A percentile compares a stretch with the other conserved stretches of the same genome.
These are phyloP conservation scores for Tillandsia leiboldiana DNA, from an alignment of 176 grass and related monocot genomes.

Conservation along the genomic window DNA sequence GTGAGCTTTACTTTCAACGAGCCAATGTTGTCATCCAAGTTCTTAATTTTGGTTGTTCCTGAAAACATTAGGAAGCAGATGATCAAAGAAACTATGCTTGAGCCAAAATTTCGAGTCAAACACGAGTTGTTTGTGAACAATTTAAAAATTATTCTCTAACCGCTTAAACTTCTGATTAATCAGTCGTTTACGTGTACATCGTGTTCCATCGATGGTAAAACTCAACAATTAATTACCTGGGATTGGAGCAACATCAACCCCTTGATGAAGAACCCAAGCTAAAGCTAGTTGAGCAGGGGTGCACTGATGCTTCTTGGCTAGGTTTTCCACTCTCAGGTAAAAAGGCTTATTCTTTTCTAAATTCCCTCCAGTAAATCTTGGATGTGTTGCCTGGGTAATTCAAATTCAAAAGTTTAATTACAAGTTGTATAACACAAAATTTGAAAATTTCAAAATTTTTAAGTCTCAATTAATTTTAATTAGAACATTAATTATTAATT, in stretches of 20 bases:
- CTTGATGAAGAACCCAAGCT: constrained; percentile 78
- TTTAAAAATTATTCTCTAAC: too few relatives aligned
- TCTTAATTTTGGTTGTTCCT: constrained; percentile 71
- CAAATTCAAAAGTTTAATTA: neutral
- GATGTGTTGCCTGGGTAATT: constrained; percentile 28
- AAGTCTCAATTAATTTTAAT: too few relatives aligned
- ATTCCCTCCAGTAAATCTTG: constrained; percentile 49
- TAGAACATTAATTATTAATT: neutral
- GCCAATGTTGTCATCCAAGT: constrained; percentile 53
- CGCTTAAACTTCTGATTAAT: too few relatives aligned
- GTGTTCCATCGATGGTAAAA: too few relatives aligned
- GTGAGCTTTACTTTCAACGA: constrained; percentile 53
- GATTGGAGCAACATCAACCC: constrained; percentile 66
- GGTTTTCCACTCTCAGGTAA: constrained; percentile 35
- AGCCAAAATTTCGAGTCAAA: too few relatives aligned
- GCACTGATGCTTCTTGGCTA: constrained; percentile 61
- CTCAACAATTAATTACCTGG: constrained; percentile 45
- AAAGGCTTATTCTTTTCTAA: constrained; percentile 71
- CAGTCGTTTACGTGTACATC: too few relatives aligned
- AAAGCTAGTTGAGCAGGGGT: constrained; percentile 57
- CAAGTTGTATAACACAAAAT: neutral
- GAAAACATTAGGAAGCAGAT: constrained; percentile 12
- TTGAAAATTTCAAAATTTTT: neutral
- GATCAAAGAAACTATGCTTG: too few relatives aligned
- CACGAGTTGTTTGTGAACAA: too few relatives aligned